These are phyloP conservation scores for Syzygium jambos DNA, from an alignment of 345 rosid species.

Conservation along the genomic window DNA sequence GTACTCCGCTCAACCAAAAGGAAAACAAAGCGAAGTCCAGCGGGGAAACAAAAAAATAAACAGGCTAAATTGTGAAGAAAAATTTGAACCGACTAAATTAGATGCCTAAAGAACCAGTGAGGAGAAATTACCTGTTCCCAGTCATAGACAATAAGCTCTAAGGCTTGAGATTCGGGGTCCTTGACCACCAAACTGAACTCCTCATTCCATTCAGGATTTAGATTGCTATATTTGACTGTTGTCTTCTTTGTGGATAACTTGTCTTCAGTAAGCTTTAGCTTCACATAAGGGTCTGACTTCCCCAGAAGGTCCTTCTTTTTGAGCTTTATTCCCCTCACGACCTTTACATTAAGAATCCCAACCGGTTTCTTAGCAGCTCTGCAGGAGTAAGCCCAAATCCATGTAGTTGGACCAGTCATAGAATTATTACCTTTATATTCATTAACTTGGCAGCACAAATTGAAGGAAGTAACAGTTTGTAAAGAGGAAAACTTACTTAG, in stretches of 20 bases:
- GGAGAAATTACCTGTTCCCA: constrained; percentile 75
- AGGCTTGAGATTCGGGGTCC: constrained; percentile 63
- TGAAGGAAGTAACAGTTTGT: neutral
- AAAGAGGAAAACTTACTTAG: constrained; percentile 32
- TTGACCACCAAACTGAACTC: constrained; percentile 68
- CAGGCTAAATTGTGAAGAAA: neutral
- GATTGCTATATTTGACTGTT: constrained; percentile 66
- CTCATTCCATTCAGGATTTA: constrained; percentile 96
- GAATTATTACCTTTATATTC: neutral
- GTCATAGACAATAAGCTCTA: constrained; percentile 61
- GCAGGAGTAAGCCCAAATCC: neutral
- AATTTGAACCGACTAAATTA: neutral
- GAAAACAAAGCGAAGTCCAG: neutral
- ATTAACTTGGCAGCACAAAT: neutral
- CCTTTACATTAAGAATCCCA: constrained; percentile 70
- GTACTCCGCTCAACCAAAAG: neutral
- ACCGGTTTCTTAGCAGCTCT: constrained; percentile 80
- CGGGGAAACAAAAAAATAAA: neutral
- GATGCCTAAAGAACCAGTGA: neutral
- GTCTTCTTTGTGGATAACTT: constrained; percentile 65
- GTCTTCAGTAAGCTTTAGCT: constrained; percentile 74
- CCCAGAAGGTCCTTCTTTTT: constrained; percentile 82
- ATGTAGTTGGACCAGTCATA: neutral
- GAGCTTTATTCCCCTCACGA: constrained; percentile 65
- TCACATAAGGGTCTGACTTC: constrained; percentile 89